Conservation (phyloP, 1,284 basidiomycete species). For the Trichosporon ovoides region DNA sequence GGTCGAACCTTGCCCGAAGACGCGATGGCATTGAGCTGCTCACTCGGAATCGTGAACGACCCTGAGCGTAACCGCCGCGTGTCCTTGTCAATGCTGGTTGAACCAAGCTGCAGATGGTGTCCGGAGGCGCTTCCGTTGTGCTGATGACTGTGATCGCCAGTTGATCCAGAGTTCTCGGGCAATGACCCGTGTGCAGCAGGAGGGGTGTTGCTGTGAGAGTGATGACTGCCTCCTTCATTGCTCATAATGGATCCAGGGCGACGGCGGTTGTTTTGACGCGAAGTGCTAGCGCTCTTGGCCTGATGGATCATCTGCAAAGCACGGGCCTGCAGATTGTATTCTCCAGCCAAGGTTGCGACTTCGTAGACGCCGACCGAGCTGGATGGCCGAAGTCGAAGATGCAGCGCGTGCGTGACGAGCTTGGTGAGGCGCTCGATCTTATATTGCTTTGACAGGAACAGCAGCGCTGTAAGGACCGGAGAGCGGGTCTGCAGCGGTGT, state of each 20-base stretch:
- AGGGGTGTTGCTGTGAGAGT: conserved; percentile 6
- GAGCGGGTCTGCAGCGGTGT: conserved; percentile 87
- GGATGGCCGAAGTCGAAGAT: conserved; percentile 71
- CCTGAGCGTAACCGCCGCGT: conserved; percentile 22
- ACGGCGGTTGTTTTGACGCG: conserved; percentile 6
- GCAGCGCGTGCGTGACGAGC: conserved; percentile 86
- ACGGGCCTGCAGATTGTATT: conserved; percentile 79
- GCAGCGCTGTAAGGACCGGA: conserved; percentile 76
- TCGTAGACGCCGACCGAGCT: conserved; percentile 87
- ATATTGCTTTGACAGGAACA: conserved; percentile 80
- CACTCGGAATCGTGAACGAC: conserved; percentile 21
- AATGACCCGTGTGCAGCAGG: neutral
- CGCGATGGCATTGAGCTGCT: neutral
- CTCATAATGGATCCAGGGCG: conserved; percentile 13
- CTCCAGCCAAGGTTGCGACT: conserved; percentile 83
- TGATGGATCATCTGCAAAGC: conserved; percentile 73
- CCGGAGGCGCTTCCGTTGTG: neutral
- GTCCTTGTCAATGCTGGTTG: neutral
- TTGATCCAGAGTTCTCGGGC: neutral
- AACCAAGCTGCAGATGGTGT: neutral
- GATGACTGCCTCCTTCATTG: conserved; percentile 11
- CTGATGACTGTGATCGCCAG: neutral
- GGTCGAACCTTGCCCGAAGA: neutral
- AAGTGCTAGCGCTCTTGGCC: conserved; percentile 20
- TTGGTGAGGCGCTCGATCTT: conserved; percentile 66